phyloP scores from a whole-genome alignment of 140 eudicot genomes.

The Stevia rebaudiana region DNA sequence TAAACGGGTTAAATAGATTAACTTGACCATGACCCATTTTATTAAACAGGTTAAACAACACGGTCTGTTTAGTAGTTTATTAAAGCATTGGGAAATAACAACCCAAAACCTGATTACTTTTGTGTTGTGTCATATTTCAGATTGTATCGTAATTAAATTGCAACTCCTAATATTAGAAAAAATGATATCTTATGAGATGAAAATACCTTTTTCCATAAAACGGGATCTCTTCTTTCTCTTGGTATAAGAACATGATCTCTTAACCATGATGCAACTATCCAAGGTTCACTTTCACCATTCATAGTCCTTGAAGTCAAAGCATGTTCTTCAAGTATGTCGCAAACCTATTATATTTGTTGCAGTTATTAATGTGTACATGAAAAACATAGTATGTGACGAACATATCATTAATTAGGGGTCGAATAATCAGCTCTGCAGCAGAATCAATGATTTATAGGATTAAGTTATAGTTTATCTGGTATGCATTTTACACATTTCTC shows the following conservation, averaged over 20 bases:
- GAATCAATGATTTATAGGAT: neutral
- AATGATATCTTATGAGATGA: neutral
- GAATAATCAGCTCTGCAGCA: neutral
- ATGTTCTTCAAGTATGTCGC: constrained; percentile 78
- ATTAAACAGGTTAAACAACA: neutral
- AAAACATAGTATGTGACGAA: neutral
- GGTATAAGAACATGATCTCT: constrained; percentile 82
- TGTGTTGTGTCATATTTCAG: neutral
- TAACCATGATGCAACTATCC: constrained; percentile 88
- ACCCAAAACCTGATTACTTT: neutral
- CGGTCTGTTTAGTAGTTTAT: neutral
- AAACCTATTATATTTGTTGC: constrained; percentile 41
- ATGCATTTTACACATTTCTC: neutral
- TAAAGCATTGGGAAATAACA: neutral
- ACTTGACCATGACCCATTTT: neutral
- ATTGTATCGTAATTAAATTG: neutral
- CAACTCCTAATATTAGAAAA: neutral
- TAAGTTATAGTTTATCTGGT: neutral
- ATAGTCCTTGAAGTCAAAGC: constrained; percentile 50
- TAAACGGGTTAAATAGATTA: neutral
- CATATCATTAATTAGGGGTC: neutral
- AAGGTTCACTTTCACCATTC: constrained; percentile 57
- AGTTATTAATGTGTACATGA: neutral
- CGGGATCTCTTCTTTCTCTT: constrained; percentile 67
- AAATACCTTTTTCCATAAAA: constrained; percentile 80